Percentiles rank a stretch among this genome's conserved stretches.
Evolutionary conservation across 2,329 filamentous ascomycete genomes (phyloP).

Genomic region (Xylariaceae sp.): DNA sequence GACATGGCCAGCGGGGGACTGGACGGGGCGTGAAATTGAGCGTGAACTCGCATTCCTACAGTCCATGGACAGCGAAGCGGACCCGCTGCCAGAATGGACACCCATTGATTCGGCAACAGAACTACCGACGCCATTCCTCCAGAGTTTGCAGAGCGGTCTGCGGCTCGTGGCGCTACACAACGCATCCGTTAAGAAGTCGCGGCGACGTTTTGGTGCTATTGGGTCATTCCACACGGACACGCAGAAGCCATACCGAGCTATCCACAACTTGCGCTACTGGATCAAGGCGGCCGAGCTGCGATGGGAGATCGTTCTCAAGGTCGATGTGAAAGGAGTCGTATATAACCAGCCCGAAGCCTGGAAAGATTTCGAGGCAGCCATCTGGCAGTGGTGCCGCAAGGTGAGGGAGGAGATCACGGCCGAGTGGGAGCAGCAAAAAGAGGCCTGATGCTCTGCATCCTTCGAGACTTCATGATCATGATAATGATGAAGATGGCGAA

Average conservation of each 20-base stretch:
- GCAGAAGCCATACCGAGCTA: conserved; percentile 85
- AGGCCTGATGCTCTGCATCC: conserved; percentile 5
- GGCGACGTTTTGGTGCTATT: conserved; percentile 82
- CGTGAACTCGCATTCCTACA: conserved; percentile 76
- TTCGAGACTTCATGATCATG: conserved; percentile 16
- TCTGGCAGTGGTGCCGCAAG: conserved; percentile 75
- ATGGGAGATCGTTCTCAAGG: conserved; percentile 78
- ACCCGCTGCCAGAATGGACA: conserved; percentile 63
- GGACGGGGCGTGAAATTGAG: conserved; percentile 68
- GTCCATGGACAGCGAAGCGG: conserved; percentile 61
- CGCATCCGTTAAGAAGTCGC: conserved; percentile 75
- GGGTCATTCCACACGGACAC: conserved; percentile 88
- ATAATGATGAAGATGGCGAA: conserved; percentile 18
- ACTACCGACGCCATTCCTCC: conserved; percentile 69
- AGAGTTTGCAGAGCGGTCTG: conserved; percentile 69
- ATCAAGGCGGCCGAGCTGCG: conserved; percentile 90
- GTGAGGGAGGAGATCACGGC: conserved; percentile 78
- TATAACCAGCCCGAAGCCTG: conserved; percentile 67
- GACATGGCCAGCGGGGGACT: conserved; percentile 76
- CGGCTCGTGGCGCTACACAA: conserved; percentile 86
- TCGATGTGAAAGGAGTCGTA: conserved; percentile 84
- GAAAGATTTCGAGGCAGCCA: conserved; percentile 75
- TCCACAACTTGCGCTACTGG: conserved; percentile 94
- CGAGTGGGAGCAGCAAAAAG: conserved; percentile 45
- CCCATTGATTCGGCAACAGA: conserved; percentile 46